Base-by-base conservation (phyloP, 768 basidiomycete genomes). In the Arthromyces matolae region DNA sequence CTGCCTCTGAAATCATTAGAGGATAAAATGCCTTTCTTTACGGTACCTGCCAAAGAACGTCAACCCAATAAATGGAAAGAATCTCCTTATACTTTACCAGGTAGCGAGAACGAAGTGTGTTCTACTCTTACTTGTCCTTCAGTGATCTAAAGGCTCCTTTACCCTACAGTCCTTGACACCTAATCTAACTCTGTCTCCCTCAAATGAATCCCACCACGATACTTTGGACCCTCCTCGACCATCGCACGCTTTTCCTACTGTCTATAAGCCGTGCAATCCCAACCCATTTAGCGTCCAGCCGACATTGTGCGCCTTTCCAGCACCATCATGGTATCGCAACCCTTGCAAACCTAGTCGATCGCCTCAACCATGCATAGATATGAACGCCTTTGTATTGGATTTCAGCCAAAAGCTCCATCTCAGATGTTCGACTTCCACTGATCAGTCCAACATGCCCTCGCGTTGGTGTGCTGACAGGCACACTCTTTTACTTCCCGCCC, bases 321-420 rank as follows among this genome's bases (percentile, higher is more conserved):
- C 60, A 0, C 65, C 68, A 8, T 10, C 43, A 5, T 73, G 72
- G 72, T 31, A 34, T 36, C 67, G 71, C 9, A 59, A 41, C 35
- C 60, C 67, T 12, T 43, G 64, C 3, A 37, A 40, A 2, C 28
- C 12, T 20, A 8, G 22, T 5, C 35, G 37, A 1, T 34, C 24
- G 4, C 2, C 18, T 23, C 48, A 37, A 0, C 2, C 47, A 0
- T 20, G 39, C 2, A 45, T 66, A 4, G 60, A 68, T 20, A 48
- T 70, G n/a, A 56, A 65, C 14, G 60, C 60, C 0, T 51, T 68
- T 3, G 35, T 47, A 5, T 23, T 51, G 0, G 48, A 57, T 4
- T 62, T 69, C 24, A 38, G 37, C 0, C 25, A 53, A 1, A 67
- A 65, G 29, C 50, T 69, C 25, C 56, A 46, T 14, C 40, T 72